phyloP scores from a whole-genome alignment of 306 rosid genomes.

The Prinsepia uniflora region DNA sequence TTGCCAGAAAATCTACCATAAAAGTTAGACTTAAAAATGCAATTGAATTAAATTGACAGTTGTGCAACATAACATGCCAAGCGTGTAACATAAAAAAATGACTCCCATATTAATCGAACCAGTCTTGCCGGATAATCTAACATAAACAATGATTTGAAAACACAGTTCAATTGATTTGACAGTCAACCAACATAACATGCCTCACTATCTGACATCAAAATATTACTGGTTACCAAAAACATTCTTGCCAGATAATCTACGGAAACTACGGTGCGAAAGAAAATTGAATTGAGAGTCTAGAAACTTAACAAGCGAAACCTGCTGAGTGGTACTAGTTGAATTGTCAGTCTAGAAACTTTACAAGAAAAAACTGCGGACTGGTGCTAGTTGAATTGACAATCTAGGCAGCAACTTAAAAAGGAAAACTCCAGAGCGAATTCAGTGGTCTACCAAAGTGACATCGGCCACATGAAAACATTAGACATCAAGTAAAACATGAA shows the following conservation, averaged over 20 bases:
- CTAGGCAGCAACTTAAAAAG: not conserved
- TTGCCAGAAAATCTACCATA: not conserved
- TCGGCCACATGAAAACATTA: not conserved
- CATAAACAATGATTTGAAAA: not conserved
- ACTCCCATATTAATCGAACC: not conserved
- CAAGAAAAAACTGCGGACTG: not conserved
- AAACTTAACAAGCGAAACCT: too few relatives aligned
- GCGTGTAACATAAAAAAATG: not conserved
- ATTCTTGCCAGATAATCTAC: too few relatives aligned
- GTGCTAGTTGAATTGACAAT: not conserved
- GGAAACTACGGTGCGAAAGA: too few relatives aligned
- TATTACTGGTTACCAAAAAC: too few relatives aligned
- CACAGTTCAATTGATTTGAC: too few relatives aligned
- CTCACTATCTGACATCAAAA: too few relatives aligned
- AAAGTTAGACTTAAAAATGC: not conserved
- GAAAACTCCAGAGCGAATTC: too few relatives aligned
- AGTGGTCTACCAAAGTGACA: not conserved
- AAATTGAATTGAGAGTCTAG: too few relatives aligned
- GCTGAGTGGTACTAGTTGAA: not conserved
- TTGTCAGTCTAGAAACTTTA: not conserved
- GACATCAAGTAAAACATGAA: not conserved
- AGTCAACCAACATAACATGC: too few relatives aligned
- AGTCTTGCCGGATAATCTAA: not conserved
- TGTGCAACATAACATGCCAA: not conserved
- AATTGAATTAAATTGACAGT: not conserved